Base-by-base conservation (phyloP, 805 yeast species). In the Starmerella apicola region DNA sequence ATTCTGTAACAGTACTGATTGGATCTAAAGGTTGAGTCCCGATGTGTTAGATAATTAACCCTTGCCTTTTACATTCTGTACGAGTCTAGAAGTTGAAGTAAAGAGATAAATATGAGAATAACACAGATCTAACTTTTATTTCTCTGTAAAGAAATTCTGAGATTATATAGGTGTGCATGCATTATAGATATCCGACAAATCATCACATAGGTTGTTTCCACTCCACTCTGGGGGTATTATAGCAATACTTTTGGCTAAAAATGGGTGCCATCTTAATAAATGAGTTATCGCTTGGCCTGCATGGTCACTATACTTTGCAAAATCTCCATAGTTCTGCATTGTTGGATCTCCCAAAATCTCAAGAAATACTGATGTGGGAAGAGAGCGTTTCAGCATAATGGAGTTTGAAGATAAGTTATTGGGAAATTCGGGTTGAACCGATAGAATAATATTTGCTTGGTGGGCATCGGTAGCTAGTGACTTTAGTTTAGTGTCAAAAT, bases 261-360 rank as follows among this genome's bases (percentile, higher is more conserved):
- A 19, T 4, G 44, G 42, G 30, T 44, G 48, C 45, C 43, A 41
- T n/a, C 48, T 8, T 2, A 31, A 29, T 2, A 44, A 8, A 17
- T 44, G 48, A 15, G 43, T 41, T 8, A 44, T 28, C 2, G 41
- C 48, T 7, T 37, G 19, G 3, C 48, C 45, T 3, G 41, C 44
- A 21, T 41, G 44, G 32, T 44, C 44, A 10, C 8, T 15, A 16
- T 37, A 17, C 6, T 5, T 3, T 17, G 15, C 10, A 15, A 39
- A 39, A 3, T 39, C 31, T 23, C 29, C 41, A 24, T 25, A 33
- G 33, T 38, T 25, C 16, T 38, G 45, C 5, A 44, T 13, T 2
- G 41, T 13, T 2, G 42, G 45, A 17, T 41, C 45, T 7, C 28
- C 13, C 6, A 38, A 17, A 2, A 42, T 21, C 26, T 44, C 45